phyloP scores from a whole-genome alignment of 805 yeast genomes.

The Diddensiella caesifluorescens region DNA sequence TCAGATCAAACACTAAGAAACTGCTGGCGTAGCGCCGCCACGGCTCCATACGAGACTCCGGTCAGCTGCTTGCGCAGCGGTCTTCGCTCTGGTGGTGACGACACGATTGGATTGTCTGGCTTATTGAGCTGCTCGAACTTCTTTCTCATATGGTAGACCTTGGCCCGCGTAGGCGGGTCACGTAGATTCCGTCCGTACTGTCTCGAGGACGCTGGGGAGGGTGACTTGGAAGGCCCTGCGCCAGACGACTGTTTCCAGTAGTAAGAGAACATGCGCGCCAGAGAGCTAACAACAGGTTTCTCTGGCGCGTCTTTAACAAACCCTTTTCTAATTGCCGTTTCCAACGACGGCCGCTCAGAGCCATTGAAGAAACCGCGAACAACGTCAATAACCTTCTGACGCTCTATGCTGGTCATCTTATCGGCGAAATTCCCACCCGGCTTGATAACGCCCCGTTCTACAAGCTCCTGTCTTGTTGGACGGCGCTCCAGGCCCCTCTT shows the following conservation, averaged over 20 bases:
- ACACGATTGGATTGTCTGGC: background rate
- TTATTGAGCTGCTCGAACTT: conserved; percentile 17
- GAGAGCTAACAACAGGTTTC: conserved; percentile 16
- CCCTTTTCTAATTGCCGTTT: conserved; percentile 19
- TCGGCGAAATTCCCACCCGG: conserved; percentile 20
- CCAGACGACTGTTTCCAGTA: conserved; percentile 4
- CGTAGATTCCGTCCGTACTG: conserved; percentile 2
- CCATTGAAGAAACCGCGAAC: conserved; percentile 19
- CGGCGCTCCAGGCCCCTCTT: conserved; percentile 22
- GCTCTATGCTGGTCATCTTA: conserved; percentile 19
- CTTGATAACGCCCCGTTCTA: conserved; percentile 25
- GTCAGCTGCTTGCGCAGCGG: conserved; percentile 15
- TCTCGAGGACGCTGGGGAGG: background rate
- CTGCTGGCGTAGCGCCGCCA: conserved; percentile 18
- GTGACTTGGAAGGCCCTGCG: background rate
- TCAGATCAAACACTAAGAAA: conserved; percentile 10
- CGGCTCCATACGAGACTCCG: conserved; percentile 18
- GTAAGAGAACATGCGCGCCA: conserved; percentile 20
- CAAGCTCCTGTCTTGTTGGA: conserved; percentile 24
- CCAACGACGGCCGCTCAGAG: conserved; percentile 17
- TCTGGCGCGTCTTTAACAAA: conserved; percentile 6
- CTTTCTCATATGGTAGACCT: conserved; percentile 17
- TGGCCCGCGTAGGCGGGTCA: conserved; percentile 24
- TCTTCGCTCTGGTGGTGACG: conserved; percentile 3
- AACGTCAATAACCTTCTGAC: conserved; percentile 23